phyloP scores from a whole-genome alignment of 306 rosid genomes.

The Luffa acutangula region DNA sequence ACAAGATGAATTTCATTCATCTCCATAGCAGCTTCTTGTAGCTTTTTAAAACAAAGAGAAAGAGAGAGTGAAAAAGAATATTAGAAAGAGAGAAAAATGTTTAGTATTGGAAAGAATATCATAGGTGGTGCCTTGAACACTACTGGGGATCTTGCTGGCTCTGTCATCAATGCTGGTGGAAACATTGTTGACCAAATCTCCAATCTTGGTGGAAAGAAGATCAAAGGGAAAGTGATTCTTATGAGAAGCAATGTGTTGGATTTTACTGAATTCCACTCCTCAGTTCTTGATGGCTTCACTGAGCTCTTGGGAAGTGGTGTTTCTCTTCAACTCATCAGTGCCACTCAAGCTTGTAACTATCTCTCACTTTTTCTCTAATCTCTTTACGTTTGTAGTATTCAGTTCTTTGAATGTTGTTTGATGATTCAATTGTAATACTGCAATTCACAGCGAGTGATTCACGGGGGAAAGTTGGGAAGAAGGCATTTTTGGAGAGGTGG shows the following conservation, averaged over 20 bases:
- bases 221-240: slow-evolving; percentile 49
- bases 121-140: no score
- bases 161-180: no score
- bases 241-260: slow-evolving; percentile 79
- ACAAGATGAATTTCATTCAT: no score
- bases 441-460: slow-evolving; percentile 27
- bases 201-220: not conserved
- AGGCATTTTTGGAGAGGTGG: slow-evolving; percentile 57
- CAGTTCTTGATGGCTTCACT: slow-evolving; percentile 35
- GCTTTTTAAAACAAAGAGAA: no score
- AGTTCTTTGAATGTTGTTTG: not conserved
- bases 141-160: no score
- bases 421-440: not conserved
- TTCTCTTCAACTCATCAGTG: slow-evolving; percentile 45
- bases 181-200: no score
- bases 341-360: not conserved
- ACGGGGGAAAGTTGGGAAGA: slow-evolving; percentile 47
- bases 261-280: slow-evolving; percentile 44
- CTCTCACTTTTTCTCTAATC: not conserved
- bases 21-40: not conserved
- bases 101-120: no score
- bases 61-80: not conserved
- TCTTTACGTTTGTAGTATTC: not conserved
- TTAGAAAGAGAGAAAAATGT: not conserved
- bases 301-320: slow-evolving; percentile 52